Evolutionary conservation across 2,329 filamentous ascomycete genomes (phyloP).

Genomic region (Lecanicillium sp.): DNA sequence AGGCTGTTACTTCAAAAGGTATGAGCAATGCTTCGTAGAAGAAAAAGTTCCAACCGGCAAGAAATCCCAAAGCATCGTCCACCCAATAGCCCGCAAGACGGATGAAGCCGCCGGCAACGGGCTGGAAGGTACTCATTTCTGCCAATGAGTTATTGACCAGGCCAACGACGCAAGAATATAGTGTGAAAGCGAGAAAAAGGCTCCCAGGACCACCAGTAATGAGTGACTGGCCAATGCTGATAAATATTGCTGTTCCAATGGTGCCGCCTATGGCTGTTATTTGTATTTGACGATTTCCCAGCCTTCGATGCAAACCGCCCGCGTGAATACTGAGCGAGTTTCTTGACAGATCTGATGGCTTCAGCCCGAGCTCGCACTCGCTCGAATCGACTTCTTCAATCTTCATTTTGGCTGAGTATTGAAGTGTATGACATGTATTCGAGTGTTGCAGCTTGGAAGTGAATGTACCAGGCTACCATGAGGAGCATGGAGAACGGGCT

Average conservation of each 20-base stretch:
- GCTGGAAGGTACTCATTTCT: conserved; percentile 57
- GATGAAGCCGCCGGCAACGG: conserved; percentile 55
- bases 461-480: no score
- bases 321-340: conserved; percentile 10
- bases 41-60: conserved; percentile 36
- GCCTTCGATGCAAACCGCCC: conserved; percentile 36
- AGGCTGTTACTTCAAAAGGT: conserved; percentile 34
- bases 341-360: no score
- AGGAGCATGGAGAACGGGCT: no score
- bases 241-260: conserved; percentile 51
- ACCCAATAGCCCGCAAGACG: conserved; percentile 58
- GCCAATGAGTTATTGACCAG: conserved; percentile 58
- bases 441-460: no score
- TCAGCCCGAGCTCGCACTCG: no score
- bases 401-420: no score
- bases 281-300: conserved; percentile 49
- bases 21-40: conserved; percentile 33
- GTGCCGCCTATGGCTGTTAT: conserved; percentile 51
- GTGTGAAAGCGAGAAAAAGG: conserved; percentile 49
- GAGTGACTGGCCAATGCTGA: conserved; percentile 51
- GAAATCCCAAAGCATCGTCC: conserved; percentile 55
- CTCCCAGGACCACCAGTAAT: conserved; percentile 34
- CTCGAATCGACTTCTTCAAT: no score
- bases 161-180: conserved; percentile 48
- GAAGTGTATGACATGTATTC: no score